phyloP scores from a whole-genome alignment of 331 rosid genomes.

The Quercus lobata region DNA sequence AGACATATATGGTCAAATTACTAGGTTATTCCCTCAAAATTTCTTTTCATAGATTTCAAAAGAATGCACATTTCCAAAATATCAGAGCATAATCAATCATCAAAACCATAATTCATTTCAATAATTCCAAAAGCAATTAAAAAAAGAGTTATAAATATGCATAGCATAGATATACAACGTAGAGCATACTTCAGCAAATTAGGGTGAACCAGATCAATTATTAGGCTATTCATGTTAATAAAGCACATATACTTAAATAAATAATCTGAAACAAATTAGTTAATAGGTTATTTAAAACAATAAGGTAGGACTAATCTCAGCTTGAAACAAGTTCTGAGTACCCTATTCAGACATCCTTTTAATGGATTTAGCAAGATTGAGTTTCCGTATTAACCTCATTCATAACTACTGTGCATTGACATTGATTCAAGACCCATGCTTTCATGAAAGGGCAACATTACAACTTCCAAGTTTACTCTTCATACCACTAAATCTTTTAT shows the following conservation, averaged over 20 bases:
- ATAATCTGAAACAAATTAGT: neutral
- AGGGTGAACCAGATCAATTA: neutral
- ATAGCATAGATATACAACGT: neutral
- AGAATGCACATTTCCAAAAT: neutral
- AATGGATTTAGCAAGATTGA: neutral
- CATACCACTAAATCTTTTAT: neutral
- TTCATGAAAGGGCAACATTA: neutral
- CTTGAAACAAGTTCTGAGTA: neutral
- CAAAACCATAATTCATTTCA: neutral
- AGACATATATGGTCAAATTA: neutral
- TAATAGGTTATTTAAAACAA: neutral
- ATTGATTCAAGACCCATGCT: neutral
- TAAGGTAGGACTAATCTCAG: neutral
- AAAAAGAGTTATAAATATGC: neutral
- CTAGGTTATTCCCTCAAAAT: neutral
- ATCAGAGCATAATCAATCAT: neutral
- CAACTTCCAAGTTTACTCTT: neutral
- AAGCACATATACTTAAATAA: neutral
- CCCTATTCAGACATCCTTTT: neutral
- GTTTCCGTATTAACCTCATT: neutral
- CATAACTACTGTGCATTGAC: neutral
- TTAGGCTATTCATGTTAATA: neutral
- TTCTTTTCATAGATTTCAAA: neutral
- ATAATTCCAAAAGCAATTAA: neutral
- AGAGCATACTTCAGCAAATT: neutral